Evolutionary conservation across 176 grass and related monocot species (phyloP), one percentile per base, ranked within the genome.

Genomic region (Ampelocalamus luodianensis): DNA sequence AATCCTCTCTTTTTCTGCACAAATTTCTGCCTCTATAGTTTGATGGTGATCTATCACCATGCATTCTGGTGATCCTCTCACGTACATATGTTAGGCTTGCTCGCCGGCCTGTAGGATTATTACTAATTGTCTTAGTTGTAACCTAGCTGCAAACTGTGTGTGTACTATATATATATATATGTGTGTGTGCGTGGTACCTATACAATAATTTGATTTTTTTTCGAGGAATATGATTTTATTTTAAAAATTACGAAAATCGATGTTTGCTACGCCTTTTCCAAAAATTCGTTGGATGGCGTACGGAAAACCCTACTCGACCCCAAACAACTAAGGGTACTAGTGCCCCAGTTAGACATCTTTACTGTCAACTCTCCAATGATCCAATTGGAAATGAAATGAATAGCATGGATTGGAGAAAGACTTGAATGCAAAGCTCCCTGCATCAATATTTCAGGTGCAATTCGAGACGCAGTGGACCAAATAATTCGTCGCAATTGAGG

Each of bases 401-500:
- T 6, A 71, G 23, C 37, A 9, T 20, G 55, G 20, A 64, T 26
- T 18, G 17, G 37, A 60, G 50, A 72, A 45, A 82, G 80, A 24
- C 32, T 32, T 42, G 39, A 66, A 11, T 10, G 27, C 65, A 86
- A 71, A 72, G 16, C 18, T 74, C 53, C 26, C 34, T 22, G 39
- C 66, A 78, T 90, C 48, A n/a, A n/a, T n/a, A 83, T 90, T 78
- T 74, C 73, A 77, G 64, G 72, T 65, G 72, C 58, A 38, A 85
- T 20, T 58, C 10, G 8, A 53, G 45, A 8, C 27, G 70, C 40
- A 49, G 84, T 79, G 84, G 84, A 67, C 46, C 68, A 79, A 71
- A 90, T 90, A 86, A 86, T 90, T 86, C 84, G 20, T 49, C 3
- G 78, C 72, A 68, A 16, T 17, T 64, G 88, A 90, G 63, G 74